These are phyloP conservation scores for Paraphaeosphaeria minitans DNA, from an alignment of 2,329 filamentous ascomycete genomes.

Conservation along the genomic window DNA sequence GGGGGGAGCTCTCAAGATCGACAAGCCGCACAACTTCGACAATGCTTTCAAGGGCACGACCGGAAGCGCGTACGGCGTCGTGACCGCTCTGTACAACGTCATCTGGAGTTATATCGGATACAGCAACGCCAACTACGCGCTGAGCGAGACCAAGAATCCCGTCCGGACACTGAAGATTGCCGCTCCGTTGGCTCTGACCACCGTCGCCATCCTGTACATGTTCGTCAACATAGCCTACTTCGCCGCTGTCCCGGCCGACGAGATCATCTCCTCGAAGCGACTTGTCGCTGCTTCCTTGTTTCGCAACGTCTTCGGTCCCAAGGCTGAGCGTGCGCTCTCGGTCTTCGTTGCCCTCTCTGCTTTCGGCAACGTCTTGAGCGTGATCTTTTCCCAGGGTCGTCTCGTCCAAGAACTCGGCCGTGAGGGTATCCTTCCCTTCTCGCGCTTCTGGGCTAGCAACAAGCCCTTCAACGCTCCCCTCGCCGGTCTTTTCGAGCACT, in stretches of 20 bases:
- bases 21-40: conserved; percentile 66
- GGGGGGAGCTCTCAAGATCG: conserved; percentile 64
- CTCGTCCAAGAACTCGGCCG: conserved; percentile 69
- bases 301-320: conserved; percentile 58
- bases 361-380: conserved; percentile 69
- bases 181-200: conserved; percentile 64
- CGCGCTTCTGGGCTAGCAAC: conserved; percentile 67
- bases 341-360: conserved; percentile 72
- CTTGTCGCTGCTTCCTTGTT: conserved; percentile 64
- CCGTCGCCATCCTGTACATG: conserved; percentile 67
- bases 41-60: conserved; percentile 70
- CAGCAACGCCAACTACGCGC: conserved; percentile 70
- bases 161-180: conserved; percentile 68
- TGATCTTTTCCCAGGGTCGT: conserved; percentile 71
- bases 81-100: conserved; percentile 74
- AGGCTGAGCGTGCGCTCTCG: conserved; percentile 63
- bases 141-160: conserved; percentile 69
- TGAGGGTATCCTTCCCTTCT: conserved; percentile 69
- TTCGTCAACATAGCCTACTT: conserved; percentile 72
- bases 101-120: conserved; percentile 74
- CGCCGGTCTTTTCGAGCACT: conserved; percentile 67
- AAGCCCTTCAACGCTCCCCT: conserved; percentile 67
- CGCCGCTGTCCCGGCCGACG: conserved; percentile 62
- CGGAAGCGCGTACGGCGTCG: conserved; percentile 68
- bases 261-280: conserved; percentile 59